A percentile compares a stretch with the other conserved stretches of the same genome.
Conservation (phyloP, 2,329 filamentous ascomycete genomes). For the Zymoseptoria crescenta region DNA sequence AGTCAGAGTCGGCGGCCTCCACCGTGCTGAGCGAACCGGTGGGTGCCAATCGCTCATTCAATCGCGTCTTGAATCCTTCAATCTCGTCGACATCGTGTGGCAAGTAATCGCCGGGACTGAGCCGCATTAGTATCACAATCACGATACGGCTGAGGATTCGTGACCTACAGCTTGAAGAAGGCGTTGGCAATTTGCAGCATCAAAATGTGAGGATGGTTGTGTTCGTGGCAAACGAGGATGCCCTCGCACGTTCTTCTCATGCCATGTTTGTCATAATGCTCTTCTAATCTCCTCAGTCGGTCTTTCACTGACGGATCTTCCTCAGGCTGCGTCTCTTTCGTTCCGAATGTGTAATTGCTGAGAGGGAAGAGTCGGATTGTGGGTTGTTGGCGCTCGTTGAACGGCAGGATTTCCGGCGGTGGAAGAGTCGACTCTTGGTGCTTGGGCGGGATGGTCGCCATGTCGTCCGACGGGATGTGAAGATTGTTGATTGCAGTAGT, state of each 20-base stretch:
- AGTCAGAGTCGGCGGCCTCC: conserved; percentile 54
- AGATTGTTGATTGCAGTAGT: background rate
- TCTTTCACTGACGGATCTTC: conserved; percentile 94
- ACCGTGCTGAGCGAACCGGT: conserved; percentile 68
- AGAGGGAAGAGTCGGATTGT: conserved; percentile 82
- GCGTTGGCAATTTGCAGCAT: conserved; percentile 99
- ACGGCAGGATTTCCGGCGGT: conserved; percentile 44
- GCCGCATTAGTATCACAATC: background rate
- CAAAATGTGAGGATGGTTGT: conserved; percentile 96
- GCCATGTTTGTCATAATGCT: conserved; percentile 84
- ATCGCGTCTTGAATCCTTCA: conserved; percentile 82
- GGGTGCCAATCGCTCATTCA: conserved; percentile 89
- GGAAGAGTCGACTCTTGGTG: conserved; percentile 21
- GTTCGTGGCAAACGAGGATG: conserved; percentile 94
- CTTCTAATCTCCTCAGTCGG: conserved; percentile 85
- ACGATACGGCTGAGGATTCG: background rate
- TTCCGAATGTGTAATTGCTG: conserved; percentile 97
- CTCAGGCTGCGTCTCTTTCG: conserved; percentile 96
- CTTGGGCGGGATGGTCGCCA: conserved; percentile 24
- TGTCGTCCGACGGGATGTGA: conserved; percentile 7
- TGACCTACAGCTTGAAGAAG: conserved; percentile 80
- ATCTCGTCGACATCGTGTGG: conserved; percentile 83
- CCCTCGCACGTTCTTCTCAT: conserved; percentile 98
- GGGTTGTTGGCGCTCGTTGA: conserved; percentile 80
- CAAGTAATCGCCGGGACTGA: conserved; percentile 82